Evolutionary conservation across 202 grass and related monocot species (phyloP).

Genomic region (Dendrocalamus latiflorus): DNA sequence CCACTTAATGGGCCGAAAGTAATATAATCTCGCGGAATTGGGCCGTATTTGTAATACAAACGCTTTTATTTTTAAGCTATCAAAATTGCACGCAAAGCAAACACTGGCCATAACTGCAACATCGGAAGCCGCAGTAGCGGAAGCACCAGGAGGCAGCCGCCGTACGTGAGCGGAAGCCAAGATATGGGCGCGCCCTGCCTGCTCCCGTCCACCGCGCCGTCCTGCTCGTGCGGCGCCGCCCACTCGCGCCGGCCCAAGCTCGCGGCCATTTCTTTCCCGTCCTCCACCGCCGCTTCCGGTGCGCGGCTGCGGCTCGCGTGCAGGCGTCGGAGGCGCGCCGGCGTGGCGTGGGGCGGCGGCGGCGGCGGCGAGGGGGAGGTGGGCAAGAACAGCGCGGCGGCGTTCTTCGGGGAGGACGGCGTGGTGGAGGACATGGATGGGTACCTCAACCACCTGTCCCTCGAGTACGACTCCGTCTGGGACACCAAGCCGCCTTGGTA

Average conservation of each 20-base stretch:
- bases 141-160: background rate
- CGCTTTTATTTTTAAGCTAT: background rate
- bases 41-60: background rate
- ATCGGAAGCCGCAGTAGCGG: background rate
- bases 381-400: conserved; percentile 12
- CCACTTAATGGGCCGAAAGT: background rate
- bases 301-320: background rate
- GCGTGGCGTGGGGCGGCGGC: background rate
- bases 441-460: conserved; percentile 88
- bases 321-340: background rate
- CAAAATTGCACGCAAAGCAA: background rate
- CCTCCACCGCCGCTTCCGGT: background rate
- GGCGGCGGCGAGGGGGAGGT: conserved; percentile 1
- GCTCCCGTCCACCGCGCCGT: conserved; percentile 18
- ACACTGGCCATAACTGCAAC: conserved; percentile 9
- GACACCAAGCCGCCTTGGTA: conserved; percentile 92
- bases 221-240: background rate
- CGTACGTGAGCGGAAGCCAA: background rate
- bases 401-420: conserved; percentile 73
- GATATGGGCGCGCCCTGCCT: conserved; percentile 43
- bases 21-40: background rate
- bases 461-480: conserved; percentile 97
- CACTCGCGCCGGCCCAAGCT: background rate
- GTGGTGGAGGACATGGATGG: conserved; percentile 89
- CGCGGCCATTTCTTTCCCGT: background rate